These are phyloP conservation scores for Blastobotrys muscicola DNA, from an alignment of 805 yeast species.

Conservation along the genomic window DNA sequence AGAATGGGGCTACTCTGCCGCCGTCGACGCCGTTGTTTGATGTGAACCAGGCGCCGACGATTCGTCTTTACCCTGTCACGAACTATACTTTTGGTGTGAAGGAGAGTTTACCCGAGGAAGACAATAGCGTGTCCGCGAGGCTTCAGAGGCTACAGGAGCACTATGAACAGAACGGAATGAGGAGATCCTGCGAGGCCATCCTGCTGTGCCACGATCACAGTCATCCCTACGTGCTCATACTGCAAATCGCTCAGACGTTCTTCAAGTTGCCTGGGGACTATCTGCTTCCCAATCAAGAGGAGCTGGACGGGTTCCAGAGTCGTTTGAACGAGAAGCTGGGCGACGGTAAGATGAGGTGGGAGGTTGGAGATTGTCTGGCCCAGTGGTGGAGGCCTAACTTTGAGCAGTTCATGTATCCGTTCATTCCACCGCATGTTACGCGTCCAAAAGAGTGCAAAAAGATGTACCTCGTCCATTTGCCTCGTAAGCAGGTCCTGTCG, in stretches of 20 bases:
- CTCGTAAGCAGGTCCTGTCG: constrained; percentile 19
- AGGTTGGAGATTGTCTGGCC: constrained; percentile 26
- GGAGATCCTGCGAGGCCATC: constrained; percentile 25
- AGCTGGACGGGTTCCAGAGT: constrained; percentile 18
- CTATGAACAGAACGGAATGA: constrained; percentile 24
- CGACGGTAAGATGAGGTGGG: constrained; percentile 20
- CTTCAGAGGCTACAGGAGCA: constrained; percentile 22
- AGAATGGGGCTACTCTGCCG: constrained; percentile 5
- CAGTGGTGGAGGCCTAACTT: constrained; percentile 31
- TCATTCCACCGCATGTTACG: constrained; percentile 28
- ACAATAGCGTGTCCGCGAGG: constrained; percentile 21
- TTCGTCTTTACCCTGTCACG: constrained; percentile 25
- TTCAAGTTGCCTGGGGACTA: constrained; percentile 22
- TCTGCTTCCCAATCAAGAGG: constrained; percentile 19
- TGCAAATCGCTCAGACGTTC: constrained; percentile 26
- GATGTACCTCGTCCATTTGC: constrained; percentile 23
- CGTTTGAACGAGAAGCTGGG: constrained; percentile 11
- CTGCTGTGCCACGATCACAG: constrained; percentile 27
- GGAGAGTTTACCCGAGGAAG: constrained; percentile 26
- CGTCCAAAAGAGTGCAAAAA: constrained; percentile 28
- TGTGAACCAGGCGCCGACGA: constrained; percentile 18
- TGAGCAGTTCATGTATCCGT: constrained; percentile 26
- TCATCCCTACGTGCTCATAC: constrained; percentile 25
- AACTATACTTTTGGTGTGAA: constrained; percentile 25
- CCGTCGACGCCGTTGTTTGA: constrained; percentile 12